Base-by-base conservation (phyloP, 768 basidiomycete genomes). In the Suillus subalutaceus region DNA sequence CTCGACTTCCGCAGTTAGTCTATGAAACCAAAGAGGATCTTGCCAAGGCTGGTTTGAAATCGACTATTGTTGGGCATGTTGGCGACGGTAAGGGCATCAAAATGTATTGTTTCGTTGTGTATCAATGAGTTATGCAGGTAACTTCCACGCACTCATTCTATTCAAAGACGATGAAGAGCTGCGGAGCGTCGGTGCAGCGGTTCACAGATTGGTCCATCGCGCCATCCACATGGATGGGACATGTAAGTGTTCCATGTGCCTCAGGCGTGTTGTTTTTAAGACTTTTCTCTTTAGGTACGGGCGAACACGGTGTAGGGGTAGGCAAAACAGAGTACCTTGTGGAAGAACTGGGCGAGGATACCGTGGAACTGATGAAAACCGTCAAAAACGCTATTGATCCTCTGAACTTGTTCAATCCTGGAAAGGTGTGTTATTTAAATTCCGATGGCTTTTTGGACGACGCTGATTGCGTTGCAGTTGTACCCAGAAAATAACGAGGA, bases 251-350 rank as follows among this genome's bases (percentile, higher is more conserved):
- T 43, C 26, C 8, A 20, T 40, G 52, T 61, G 7, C 37, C 30
- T 68, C 20, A 57, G 55, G 40, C 35, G 40, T 44, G 50, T 20
- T 69, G n/a, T 40, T 13, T 64, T 69, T 57, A n/a, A 35, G 63
- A 63, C 12, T 60, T 43, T 30, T 60, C 30, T 32, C 41, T 60
- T 20, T 67, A 92, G 90, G 90, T 70, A 92, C 91, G 4, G 92
- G 93, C 10, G 93, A 96, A 75, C 94, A 96, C 74, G 94, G 94
- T 0, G 90, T 96, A 16, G 94, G 94, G 1, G 77, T 95, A 8
- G 94, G 94, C 12, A 96, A 96, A 80, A 90, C 88, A 70, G 86
- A 91, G 72, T 97, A 93, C 75, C 84, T 98, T 2, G 75, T 80
- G 20, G 84, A 89, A n/a, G 96, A 98, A 75, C 84, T 98, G 0